These are phyloP conservation scores for Cladophialophora bantiana DNA, from an alignment of 2,329 filamentous ascomycete genomes.

Conservation along the genomic window DNA sequence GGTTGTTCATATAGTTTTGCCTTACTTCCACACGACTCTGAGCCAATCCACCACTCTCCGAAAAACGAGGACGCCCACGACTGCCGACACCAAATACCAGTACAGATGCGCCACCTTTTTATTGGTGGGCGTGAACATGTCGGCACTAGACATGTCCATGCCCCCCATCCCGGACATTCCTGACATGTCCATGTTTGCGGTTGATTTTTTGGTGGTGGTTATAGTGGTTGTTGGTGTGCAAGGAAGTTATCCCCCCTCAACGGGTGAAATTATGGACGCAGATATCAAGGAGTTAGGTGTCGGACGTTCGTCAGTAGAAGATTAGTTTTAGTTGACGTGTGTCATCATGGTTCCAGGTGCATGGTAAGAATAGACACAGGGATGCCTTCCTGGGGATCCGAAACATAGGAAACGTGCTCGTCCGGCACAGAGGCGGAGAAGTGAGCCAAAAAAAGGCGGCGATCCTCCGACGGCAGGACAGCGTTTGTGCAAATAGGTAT, in stretches of 20 bases:
- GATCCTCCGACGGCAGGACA: slow-evolving; percentile 5
- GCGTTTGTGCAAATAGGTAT: too few species aligned
- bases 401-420: slow-evolving; percentile 17
- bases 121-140: slow-evolving; percentile 35
- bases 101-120: slow-evolving; percentile 33
- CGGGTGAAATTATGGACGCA: neutral
- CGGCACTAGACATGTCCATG: slow-evolving; percentile 37
- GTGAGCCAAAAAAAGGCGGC: slow-evolving; percentile 17
- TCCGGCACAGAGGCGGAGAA: neutral
- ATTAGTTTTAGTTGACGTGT: neutral
- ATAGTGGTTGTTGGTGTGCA: neutral
- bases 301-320: neutral
- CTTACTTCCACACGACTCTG: slow-evolving; percentile 17
- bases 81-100: slow-evolving; percentile 36
- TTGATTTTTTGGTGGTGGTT: neutral
- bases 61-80: slow-evolving; percentile 26
- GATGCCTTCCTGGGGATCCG: neutral
- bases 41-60: slow-evolving; percentile 26
- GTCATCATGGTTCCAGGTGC: neutral
- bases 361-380: slow-evolving; percentile 4
- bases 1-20: neutral
- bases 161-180: slow-evolving; percentile 37
- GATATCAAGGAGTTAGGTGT: slow-evolving; percentile 7
- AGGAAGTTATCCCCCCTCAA: neutral
- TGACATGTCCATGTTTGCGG: slow-evolving; percentile 33